Percentiles rank a stretch among this genome's conserved stretches.
phyloP scores from a whole-genome alignment of 768 basidiomycete species.

The Rhodosporidiobolus sp. region DNA sequence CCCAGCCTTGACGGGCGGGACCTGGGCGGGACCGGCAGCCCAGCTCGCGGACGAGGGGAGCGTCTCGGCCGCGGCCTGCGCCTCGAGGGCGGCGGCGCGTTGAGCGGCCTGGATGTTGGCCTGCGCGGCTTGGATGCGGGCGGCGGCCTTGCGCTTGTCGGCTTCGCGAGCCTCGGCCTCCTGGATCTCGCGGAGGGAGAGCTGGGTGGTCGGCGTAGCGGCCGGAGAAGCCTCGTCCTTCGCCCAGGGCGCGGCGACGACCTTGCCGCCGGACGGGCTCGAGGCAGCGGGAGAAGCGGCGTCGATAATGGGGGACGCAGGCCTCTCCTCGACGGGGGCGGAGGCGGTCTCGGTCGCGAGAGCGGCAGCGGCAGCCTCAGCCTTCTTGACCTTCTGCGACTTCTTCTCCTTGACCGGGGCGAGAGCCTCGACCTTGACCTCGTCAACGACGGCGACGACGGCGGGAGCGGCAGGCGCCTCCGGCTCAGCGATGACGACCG shows the following conservation, averaged over 20 bases:
- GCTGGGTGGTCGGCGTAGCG: constrained; percentile 38
- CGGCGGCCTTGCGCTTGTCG: constrained; percentile 68
- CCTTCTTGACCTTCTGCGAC: background rate
- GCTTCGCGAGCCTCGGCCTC: constrained; percentile 80
- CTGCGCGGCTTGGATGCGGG: constrained; percentile 61
- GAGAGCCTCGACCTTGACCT: constrained; percentile 3
- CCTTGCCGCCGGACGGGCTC: constrained; percentile 41
- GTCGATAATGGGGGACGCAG: background rate
- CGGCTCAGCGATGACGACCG: constrained; percentile 2
- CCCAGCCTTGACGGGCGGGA: constrained; percentile 44
- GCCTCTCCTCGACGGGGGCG: constrained; percentile 2
- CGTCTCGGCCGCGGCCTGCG: constrained; percentile 41
- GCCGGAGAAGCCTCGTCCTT: constrained; percentile 16
- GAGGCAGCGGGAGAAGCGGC: constrained; percentile 1
- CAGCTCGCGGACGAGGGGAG: constrained; percentile 65
- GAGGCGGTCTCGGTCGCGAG: background rate
- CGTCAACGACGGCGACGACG: constrained; percentile 3
- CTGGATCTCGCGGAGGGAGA: constrained; percentile 89
- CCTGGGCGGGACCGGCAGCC: constrained; percentile 58
- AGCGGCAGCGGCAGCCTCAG: background rate
- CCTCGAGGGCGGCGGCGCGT: constrained; percentile 43
- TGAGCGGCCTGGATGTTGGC: constrained; percentile 44
- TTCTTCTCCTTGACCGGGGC: background rate
- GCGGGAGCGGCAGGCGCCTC: background rate
- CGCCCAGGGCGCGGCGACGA: constrained; percentile 60